Evolutionary conservation across 2,329 filamentous ascomycete genomes (phyloP).

Genomic region (Aspergillus aculeatus): DNA sequence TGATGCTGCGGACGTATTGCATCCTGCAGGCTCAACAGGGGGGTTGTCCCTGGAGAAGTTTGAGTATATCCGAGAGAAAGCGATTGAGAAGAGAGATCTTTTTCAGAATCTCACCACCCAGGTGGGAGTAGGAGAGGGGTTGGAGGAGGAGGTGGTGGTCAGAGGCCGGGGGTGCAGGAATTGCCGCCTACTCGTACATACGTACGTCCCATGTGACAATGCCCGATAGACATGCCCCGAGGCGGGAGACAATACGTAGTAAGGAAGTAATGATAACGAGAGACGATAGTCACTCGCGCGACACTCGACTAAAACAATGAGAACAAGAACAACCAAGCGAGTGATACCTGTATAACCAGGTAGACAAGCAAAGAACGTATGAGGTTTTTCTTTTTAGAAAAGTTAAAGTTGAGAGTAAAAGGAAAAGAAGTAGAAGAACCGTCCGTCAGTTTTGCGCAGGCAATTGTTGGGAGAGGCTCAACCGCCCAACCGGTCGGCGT

Average conservation of each 20-base stretch:
- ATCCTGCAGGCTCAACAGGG: conserved; percentile 53
- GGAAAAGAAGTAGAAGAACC: conserved; percentile 2
- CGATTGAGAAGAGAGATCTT: neutral
- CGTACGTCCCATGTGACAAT: conserved; percentile 39
- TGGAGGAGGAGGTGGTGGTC: conserved; percentile 19
- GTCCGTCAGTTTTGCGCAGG: conserved; percentile 2
- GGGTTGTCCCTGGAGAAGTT: conserved; percentile 17
- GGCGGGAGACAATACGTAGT: conserved; percentile 13
- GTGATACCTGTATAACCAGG: neutral
- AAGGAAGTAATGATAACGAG: conserved; percentile 8
- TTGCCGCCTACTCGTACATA: conserved; percentile 29
- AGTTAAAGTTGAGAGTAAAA: neutral
- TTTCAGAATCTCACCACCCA: neutral
- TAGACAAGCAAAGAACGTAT: neutral
- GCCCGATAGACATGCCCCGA: conserved; percentile 21
- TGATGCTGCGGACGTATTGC: conserved; percentile 97
- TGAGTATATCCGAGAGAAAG: conserved; percentile 7
- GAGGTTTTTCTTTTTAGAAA: neutral
- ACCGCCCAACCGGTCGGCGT: conserved; percentile 19
- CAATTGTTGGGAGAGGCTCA: conserved; percentile 19
- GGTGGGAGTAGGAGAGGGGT: conserved; percentile 16
- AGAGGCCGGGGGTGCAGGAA: conserved; percentile 25
- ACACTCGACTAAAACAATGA: conserved; percentile 2
- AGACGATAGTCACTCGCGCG: conserved; percentile 1
- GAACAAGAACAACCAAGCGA: conserved; percentile 6